Percentiles rank a stretch among this genome's conserved stretches.
phyloP scores from a whole-genome alignment of 352 stramenopile genomes.

The Halophytophthora polymorphica region DNA sequence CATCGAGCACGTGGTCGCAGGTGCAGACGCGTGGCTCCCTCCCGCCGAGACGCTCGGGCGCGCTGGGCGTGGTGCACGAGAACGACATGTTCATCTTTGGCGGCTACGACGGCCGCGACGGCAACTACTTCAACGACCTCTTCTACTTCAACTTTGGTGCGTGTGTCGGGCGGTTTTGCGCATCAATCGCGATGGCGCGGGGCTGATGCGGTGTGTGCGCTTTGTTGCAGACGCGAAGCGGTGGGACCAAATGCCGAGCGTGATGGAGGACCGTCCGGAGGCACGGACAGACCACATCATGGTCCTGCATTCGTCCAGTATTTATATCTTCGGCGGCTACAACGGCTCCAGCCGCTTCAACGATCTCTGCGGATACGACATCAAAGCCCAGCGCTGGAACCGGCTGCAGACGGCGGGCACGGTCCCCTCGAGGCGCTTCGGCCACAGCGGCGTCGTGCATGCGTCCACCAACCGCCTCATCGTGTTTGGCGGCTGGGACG shows the following conservation, averaged over 20 bases:
- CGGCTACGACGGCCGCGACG: constrained; percentile 86
- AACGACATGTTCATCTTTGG: constrained; percentile 89
- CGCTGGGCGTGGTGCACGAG: constrained; percentile 74
- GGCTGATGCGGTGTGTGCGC: too few relatives aligned
- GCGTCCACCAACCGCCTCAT: constrained; percentile 63
- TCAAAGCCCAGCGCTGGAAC: constrained; percentile 52
- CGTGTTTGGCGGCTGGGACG: constrained; percentile 86
- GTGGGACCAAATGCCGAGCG: constrained; percentile 80
- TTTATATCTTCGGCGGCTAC: constrained; percentile 89
- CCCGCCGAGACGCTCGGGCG: constrained; percentile 70
- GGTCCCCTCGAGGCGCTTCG: constrained; percentile 70
- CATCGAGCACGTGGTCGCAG: constrained; percentile 66
- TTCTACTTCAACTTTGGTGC: constrained; percentile 86
- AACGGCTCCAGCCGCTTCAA: constrained; percentile 82
- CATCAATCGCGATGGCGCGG: too few relatives aligned
- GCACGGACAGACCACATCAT: constrained; percentile 87
- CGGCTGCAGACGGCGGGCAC: constrained; percentile 42
- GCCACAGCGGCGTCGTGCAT: constrained; percentile 82
- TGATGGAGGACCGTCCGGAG: constrained; percentile 55
- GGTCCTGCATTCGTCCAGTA: constrained; percentile 71
- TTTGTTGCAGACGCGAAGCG: constrained; percentile 40
- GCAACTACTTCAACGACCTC: constrained; percentile 89
- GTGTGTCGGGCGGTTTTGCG: background rate
- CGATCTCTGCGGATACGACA: constrained; percentile 75
- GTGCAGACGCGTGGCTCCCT: constrained; percentile 62